Conservation (phyloP, 805 yeast genomes). For the Kazachstania taianensis region DNA sequence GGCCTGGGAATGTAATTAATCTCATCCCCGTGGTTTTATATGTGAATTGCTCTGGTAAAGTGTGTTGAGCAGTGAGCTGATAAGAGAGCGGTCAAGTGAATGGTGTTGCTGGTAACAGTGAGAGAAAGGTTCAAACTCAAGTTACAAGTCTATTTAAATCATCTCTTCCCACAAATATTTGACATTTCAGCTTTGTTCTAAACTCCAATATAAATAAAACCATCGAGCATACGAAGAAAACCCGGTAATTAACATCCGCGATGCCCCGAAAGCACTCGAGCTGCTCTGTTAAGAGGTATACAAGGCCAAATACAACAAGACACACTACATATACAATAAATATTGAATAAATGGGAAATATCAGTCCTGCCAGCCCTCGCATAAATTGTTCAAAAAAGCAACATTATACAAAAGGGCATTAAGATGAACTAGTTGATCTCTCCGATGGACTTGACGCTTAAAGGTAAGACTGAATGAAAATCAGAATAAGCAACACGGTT, state of each 20-base stretch:
- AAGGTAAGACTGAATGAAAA: slow-evolving; percentile 25
- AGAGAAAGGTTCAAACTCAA: no score
- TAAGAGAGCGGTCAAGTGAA: not conserved
- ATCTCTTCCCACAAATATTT: no score
- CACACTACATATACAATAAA: no score
- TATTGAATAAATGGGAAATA: no score
- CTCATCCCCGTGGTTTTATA: slow-evolving; percentile 11
- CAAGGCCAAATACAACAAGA: no score
- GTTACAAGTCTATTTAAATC: no score
- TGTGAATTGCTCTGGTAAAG: not conserved
- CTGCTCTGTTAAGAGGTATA: no score
- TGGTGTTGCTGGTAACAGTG: not conserved
- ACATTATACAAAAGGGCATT: slow-evolving; percentile 45
- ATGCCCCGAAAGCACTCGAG: no score
- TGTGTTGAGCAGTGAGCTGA: not conserved
- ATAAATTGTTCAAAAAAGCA: slow-evolving; percentile 9
- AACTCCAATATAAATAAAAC: no score
- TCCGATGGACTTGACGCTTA: slow-evolving; percentile 66
- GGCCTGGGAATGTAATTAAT: slow-evolving; percentile 28
- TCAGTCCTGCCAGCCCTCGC: slow-evolving; percentile 66
- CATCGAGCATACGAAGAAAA: no score
- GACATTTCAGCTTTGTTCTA: no score
- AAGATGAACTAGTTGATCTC: slow-evolving; percentile 56
- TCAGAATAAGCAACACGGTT: slow-evolving; percentile 59
- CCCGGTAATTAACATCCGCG: no score